Base-by-base conservation (phyloP, 768 basidiomycete genomes). In the Coprinopsis strossmayeri region DNA sequence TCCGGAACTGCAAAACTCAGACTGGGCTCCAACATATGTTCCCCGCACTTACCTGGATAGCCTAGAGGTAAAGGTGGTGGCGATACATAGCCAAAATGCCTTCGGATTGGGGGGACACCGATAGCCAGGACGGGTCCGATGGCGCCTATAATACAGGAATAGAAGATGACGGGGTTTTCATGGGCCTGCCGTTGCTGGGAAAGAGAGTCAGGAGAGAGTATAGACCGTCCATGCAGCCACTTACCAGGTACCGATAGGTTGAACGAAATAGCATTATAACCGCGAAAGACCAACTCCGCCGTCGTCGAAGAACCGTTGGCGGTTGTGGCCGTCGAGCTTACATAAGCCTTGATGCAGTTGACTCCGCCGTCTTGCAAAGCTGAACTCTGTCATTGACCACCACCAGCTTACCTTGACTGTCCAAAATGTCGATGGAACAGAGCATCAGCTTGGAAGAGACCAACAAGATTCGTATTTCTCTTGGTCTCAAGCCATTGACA, bases 361-460 rank as follows among this genome's bases (percentile, higher is more conserved):
- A 23, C n/a, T 45, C 18, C 46, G 21, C 20, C 17, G 30, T 44
- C 26, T 26, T 43, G 24, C 48, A 51, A 17, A 24, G 28, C 39
- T 45, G 40, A 34, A 38, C 41, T 34, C 57, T 58, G 55, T 57
- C 61, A 54, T 57, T 59, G 63, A 45, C 37, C 35, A 43, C 52
- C 46, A 40, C 45, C 38, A 50, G 35, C 55, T 18, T 17, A 38
- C 10, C 42, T 54, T 54, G 41, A 18, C 18, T 17, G 21, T 24
- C 49, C 60, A 67, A 53, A 50, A 79, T 77, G 74, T 76, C 83
- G 15, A 82, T 88, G 85, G 86, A 91, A 71, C 81, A 89, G 66
- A 84, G 87, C 56, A 87, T 95, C 62, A 88, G 87, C 60, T 78
- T 95, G 61, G 91, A 93, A 61, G 91, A 94, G 73, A 94, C 92